Evolutionary conservation across 441 rosid genomes (phyloP), one percentile per base, ranked within the genome.

Genomic region (Melastoma candidum): DNA sequence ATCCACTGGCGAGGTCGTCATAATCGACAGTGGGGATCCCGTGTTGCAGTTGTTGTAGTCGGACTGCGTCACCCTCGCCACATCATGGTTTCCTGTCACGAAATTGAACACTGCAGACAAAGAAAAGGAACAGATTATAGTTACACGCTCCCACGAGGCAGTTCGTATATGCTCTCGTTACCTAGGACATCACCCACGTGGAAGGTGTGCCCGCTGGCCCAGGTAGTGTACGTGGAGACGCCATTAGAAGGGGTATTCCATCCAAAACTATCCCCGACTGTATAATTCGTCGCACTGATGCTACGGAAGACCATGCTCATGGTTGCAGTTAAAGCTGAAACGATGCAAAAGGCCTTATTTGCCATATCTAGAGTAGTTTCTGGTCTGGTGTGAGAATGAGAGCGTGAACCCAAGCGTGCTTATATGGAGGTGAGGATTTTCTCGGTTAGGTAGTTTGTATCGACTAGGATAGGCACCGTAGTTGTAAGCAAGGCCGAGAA

Each of bases 201-300:
- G 51, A 77, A 77, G 41, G 29, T 58, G 3, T n/a, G 29, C n/a
- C 24, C 0, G 11, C 69, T 13, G n/a, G 73, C 74, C 85, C 85
- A 80, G 45, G 0, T 22, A 2, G 72, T 1, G 48, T 72, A 80
- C 12, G 41, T 1, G 53, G 59, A 54, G 57, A 32, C 46, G 48
- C 32, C 0, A 26, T 44, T 58, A 1, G 56, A 11, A 49, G 54
- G 44, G 12, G 2, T 43, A 29, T 3, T 44, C 82, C 82, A 80
- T 0, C 75, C 75, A 3, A 2, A 11, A 22, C 17, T 0, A 46
- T 3, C 68, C 29, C 85, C 85, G 0, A 80, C 85, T 0, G 11
- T 14, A 44, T 58, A 2, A 1, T 6, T 47, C 0, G 48, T 63
- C 11, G 76, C 77, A 12, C 64, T 52, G 7, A 54, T 26, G 3